phyloP scores from a whole-genome alignment of 177 flowering plant species.

The Vitis hybrid region DNA sequence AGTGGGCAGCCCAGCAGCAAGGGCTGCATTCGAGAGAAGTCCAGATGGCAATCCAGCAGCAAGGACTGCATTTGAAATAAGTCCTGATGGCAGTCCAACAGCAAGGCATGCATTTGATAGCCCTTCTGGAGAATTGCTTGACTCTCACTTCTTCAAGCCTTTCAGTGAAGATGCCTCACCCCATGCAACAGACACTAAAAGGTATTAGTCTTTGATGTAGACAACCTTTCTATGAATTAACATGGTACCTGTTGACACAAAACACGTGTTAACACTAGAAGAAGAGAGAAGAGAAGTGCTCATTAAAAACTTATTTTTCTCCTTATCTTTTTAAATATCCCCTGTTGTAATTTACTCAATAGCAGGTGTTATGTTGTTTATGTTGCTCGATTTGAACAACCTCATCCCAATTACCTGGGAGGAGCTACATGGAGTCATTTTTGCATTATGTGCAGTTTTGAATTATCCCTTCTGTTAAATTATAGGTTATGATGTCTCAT shows the following conservation, averaged over 20 bases:
- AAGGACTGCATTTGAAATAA: slow-evolving; percentile 26
- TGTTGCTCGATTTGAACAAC: too few relatives aligned
- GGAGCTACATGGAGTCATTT: not conserved
- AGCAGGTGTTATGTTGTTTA: too few relatives aligned
- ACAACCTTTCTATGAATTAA: not conserved
- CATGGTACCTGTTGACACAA: not conserved
- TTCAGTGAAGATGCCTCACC: slow-evolving; percentile 38
- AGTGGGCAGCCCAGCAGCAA: too few relatives aligned
- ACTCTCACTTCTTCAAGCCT: slow-evolving; percentile 39
- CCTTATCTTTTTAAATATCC: too few relatives aligned
- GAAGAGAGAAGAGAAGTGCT: too few relatives aligned
- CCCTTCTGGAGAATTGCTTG: slow-evolving; percentile 45
- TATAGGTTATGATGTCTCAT: not conserved
- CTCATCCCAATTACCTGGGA: not conserved
- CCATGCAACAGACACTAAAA: slow-evolving; percentile 35
- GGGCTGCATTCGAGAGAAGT: too few relatives aligned
- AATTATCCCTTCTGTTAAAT: not conserved
- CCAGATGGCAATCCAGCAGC: slow-evolving; percentile 5
- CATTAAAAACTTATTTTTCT: too few relatives aligned
- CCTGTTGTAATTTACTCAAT: too few relatives aligned
- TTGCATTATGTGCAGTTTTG: not conserved
- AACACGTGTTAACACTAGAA: too few relatives aligned
- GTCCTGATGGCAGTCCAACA: slow-evolving; percentile 22
- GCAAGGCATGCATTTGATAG: slow-evolving; percentile 40
- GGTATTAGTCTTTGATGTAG: slow-evolving; percentile 32